Conservation (phyloP, 495 filamentous ascomycete genomes). For the Cairneyella variabilis region DNA sequence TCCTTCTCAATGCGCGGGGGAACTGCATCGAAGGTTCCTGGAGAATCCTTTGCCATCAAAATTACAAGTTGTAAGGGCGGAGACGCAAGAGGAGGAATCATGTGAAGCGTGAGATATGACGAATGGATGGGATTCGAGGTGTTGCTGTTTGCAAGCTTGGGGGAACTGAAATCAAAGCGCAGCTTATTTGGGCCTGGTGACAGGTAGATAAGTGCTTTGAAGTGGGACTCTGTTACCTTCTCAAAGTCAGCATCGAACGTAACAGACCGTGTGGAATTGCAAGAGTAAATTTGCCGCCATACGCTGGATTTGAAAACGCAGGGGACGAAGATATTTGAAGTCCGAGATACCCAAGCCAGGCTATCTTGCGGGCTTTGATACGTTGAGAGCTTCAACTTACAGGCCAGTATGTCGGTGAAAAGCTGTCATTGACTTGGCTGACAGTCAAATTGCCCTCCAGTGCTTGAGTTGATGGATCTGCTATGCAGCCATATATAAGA, state of each 20-base stretch:
- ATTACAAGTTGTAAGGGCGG: constrained; percentile 85
- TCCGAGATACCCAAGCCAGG: no score
- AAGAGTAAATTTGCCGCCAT: no score
- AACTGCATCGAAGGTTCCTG: constrained; percentile 77
- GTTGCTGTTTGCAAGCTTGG: constrained; percentile 69
- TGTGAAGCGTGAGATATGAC: constrained; percentile 75
- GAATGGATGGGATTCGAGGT: constrained; percentile 68
- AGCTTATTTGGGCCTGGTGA: constrained; percentile 81
- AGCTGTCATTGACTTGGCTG: constrained; percentile 76
- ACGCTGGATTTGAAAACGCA: no score
- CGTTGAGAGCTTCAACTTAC: not conserved
- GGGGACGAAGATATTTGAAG: no score
- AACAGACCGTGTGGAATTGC: no score
- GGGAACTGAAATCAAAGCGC: constrained; percentile 79
- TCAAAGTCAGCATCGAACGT: not conserved
- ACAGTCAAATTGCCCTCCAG: constrained; percentile 79
- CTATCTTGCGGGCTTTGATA: no score
- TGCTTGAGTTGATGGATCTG: constrained; percentile 58
- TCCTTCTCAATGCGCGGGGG: constrained; percentile 71
- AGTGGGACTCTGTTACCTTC: constrained; percentile 71
- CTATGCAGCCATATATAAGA: constrained; percentile 73
- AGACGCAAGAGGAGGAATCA: constrained; percentile 68
- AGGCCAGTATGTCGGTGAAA: constrained; percentile 77
- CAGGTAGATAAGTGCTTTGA: constrained; percentile 87
- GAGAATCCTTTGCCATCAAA: constrained; percentile 80